phyloP scores from a whole-genome alignment of 164 flowering plant genomes.

The Paratinospora sagittata region DNA sequence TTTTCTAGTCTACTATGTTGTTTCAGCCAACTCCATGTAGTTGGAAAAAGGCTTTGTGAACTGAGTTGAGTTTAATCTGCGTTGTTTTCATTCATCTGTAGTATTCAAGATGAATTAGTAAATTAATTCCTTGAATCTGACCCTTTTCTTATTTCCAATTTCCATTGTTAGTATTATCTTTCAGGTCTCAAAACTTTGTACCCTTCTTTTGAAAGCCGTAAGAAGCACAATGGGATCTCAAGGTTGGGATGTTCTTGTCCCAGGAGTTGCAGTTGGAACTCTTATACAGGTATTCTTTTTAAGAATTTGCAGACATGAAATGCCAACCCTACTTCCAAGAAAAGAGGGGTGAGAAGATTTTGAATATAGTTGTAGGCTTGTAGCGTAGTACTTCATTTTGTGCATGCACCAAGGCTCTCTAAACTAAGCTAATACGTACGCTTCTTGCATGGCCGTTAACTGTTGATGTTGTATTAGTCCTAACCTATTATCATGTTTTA shows the following conservation, averaged over 20 bases:
- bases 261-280: constrained; percentile 72
- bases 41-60: no score
- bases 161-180: constrained; percentile 55
- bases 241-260: constrained; percentile 97
- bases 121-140: neutral
- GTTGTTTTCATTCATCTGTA: neutral
- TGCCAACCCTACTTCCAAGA: neutral
- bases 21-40: no score
- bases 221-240: constrained; percentile 69
- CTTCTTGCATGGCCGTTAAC: no score
- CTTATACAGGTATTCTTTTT: constrained; percentile 56
- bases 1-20: neutral
- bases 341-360: neutral
- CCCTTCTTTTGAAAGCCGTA: constrained; percentile 67
- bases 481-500: no score
- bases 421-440: no score
- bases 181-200: constrained; percentile 89
- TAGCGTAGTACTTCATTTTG: no score
- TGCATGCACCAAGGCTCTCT: no score
- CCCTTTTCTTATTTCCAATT: constrained; percentile 1
- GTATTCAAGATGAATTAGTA: neutral
- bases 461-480: no score
- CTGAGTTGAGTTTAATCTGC: no score
- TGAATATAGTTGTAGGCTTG: no score
- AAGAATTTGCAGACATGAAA: neutral